Evolutionary conservation across 2,329 filamentous ascomycete species (phyloP), one percentile per base, ranked within the genome.

Genomic region (Ceratocystis colombiana): DNA sequence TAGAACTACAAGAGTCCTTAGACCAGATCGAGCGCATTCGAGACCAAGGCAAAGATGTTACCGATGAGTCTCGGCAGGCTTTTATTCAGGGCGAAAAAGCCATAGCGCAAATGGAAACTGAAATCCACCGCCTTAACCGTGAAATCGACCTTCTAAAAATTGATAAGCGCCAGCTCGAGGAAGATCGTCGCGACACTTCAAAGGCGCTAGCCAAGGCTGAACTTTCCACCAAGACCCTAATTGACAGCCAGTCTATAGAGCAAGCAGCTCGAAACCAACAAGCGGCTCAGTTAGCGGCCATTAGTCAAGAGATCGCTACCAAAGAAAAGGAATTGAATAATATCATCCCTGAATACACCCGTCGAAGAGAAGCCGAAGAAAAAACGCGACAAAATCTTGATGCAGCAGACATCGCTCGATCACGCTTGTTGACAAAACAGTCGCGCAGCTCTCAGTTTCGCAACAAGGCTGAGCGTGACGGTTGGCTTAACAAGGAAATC

Each of bases 381-480:
- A 81, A 84, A 17, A 79, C 89, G 33, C 87, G 86, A 71, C 80
- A 86, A 66, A 84, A 88, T 68, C 80, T 97, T 10, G 88, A 91
- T 61, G 81, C 88, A 62, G 88, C 88, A 0, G 88, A 95, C 71
- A 87, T 87, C 6, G 82, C 84, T 4, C 83, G 89, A 53, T 85
- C 88, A 70, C 86, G 92, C 46, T 82, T 99, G 6, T 90, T 96
- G 73, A 89, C 89, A 63, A 99, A 99, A 75, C 93, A 99, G 76
- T 90, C 88, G 55, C 87, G 93, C 59, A 91, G 88, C 70, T 88
- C 88, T 20, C 88, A 90, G 69, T 99, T 96, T 75, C 88, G 83
- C 72, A 95, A 85, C 74, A 96, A 96, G 78, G 83, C 84, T 7
- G 90, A 97, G 73, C 87, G 95, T 55, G 93, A 99, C 74, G 83